phyloP scores from a whole-genome alignment of 306 rosid genomes.

The Chamaecrista fasciculata region DNA sequence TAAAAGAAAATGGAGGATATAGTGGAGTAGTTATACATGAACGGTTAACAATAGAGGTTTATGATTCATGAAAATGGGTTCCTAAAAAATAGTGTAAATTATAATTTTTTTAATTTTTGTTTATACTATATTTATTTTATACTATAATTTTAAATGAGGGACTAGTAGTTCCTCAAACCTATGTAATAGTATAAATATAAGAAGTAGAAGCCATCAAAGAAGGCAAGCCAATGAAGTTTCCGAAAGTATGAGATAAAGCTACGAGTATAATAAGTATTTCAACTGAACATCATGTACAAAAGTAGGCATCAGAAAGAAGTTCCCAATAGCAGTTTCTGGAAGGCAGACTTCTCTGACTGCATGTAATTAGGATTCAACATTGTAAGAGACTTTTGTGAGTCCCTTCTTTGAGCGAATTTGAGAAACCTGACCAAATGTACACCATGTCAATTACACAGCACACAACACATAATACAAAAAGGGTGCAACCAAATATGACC shows the following conservation, averaged over 20 bases:
- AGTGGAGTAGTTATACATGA: too few species aligned
- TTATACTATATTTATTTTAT: too few species aligned
- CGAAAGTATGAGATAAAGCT: not conserved
- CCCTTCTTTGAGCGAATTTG: slow-evolving; percentile 73
- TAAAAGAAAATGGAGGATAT: too few species aligned
- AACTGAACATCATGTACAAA: not conserved
- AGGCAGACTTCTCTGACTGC: slow-evolving; percentile 9
- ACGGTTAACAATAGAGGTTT: too few species aligned
- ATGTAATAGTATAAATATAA: too few species aligned
- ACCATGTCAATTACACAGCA: not conserved
- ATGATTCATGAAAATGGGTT: too few species aligned
- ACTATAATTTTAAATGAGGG: too few species aligned
- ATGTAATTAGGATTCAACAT: slow-evolving; percentile 37
- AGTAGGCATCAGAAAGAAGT: not conserved
- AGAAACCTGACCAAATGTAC: slow-evolving; percentile 51
- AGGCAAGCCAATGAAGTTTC: not conserved
- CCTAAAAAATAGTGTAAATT: too few species aligned
- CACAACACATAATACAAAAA: not conserved
- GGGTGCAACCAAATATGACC: slow-evolving; percentile 3
- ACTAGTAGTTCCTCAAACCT: too few species aligned
- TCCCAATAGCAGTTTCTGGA: slow-evolving; percentile 16
- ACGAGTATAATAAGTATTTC: not conserved
- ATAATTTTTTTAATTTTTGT: too few species aligned
- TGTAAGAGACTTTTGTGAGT: slow-evolving; percentile 60
- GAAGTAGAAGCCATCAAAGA: not conserved